phyloP scores from a whole-genome alignment of 768 basidiomycete species.

The Obba rivulosa region DNA sequence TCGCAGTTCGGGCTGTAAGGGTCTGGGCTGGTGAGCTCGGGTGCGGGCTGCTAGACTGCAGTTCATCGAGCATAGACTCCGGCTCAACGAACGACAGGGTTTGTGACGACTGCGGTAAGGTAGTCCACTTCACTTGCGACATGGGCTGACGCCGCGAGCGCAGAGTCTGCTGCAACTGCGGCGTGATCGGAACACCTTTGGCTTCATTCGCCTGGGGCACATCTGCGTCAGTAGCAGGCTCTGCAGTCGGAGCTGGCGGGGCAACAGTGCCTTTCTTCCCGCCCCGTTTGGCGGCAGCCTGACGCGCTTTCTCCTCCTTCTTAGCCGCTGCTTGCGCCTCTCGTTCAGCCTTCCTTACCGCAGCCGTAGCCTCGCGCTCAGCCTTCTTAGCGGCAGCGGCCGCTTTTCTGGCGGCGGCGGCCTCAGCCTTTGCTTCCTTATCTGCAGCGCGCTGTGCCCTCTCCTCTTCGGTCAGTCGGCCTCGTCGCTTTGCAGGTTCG shows the following conservation, averaged over 20 bases:
- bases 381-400: conserved; percentile 15
- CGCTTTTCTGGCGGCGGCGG: conserved; percentile 6
- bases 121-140: conserved; percentile 24
- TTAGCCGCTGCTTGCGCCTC: conserved; percentile 11
- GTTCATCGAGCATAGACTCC: conserved; percentile 28
- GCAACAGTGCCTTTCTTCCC: conserved; percentile 15
- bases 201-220: not conserved
- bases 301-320: conserved; percentile 8
- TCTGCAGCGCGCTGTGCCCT: conserved; percentile 20
- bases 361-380: conserved; percentile 13
- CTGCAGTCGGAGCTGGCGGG: not conserved
- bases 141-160: not conserved
- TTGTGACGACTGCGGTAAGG: conserved; percentile 18
- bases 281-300: conserved; percentile 11
- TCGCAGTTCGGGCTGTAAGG: no score
- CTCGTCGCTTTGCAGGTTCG: conserved; percentile 15
- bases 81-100: conserved; percentile 11
- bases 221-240: not conserved
- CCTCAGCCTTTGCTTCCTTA: conserved; percentile 15
- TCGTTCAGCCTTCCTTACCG: conserved; percentile 14
- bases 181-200: not conserved
- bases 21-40: not conserved
- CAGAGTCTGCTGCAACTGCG: not conserved
- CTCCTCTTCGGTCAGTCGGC: conserved; percentile 17
- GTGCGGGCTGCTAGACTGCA: conserved; percentile 28